Base-by-base conservation (phyloP, 495 filamentous ascomycete genomes). In the Aspergillus nanangensis region DNA sequence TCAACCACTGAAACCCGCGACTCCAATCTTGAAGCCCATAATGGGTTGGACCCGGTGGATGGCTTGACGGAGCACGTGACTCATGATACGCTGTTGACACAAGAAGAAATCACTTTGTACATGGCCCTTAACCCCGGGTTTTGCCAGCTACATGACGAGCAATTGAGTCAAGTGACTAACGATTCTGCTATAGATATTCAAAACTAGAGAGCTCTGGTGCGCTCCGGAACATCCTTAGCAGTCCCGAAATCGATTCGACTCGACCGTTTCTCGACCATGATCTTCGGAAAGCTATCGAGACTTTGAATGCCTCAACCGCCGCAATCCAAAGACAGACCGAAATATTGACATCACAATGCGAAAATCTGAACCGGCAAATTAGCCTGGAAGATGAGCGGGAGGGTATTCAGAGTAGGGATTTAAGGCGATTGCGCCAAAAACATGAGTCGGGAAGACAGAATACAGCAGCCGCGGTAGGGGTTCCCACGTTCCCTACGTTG, bases 251-350 rank as follows among this genome's bases (percentile, higher is more conserved):
- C 19, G 29, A 44, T 32, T 58, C 62, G 40, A 67, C 56, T 5
- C 67, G 63, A 51, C 66, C 67, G 21, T 52, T 74, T 21, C 54
- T 64, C 3, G 70, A 74, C 34, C 60, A 60, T 14, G 69, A 72
- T 11, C 60, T 74, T 29, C 66, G 55, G 33, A 51, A 44, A 31
- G 56, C 69, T n/a, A 71, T 69, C 34, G 49, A 61, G 27, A 58
- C 50, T 15, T 53, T 74, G 18, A 58, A 69, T 23, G 50, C 59
- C 15, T 71, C 70, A 5, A 72, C 70, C 1, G 56, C 48, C 17
- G 50, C 57, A 2, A 65, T 67, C 23, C 48, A 63, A 34, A 63
- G 58, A 49, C 67, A 74, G 33, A 64, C 61, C 1, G 50, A 60
- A 24, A 57, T 53, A 0, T 23, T 72, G 3, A 60, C 51, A 8